Evolutionary conservation across 306 rosid genomes (phyloP).

Genomic region (Carpinus viminea): DNA sequence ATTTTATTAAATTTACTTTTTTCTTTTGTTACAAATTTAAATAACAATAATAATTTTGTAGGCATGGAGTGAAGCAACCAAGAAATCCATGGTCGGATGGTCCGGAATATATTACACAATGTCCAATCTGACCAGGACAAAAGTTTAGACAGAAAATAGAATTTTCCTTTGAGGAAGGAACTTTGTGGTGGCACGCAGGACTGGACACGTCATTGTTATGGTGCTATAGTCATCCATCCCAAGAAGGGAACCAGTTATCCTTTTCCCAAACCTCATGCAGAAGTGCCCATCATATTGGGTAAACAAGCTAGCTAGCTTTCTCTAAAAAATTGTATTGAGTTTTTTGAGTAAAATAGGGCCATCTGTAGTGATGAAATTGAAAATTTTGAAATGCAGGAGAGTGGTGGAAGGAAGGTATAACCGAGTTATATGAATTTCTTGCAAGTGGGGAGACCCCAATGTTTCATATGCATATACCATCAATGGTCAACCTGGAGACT

Average conservation of each 20-base stretch:
- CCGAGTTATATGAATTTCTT: slow-evolving; percentile 23
- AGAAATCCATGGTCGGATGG: slow-evolving; percentile 74
- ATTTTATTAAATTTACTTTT: no score
- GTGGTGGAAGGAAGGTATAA: slow-evolving; percentile 58
- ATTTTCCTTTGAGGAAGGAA: slow-evolving; percentile 54
- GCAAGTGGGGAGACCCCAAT: slow-evolving; percentile 37
- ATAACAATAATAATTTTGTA: neutral
- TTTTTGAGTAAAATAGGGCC: no score
- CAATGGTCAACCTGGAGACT: slow-evolving; percentile 72
- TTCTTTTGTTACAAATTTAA: neutral
- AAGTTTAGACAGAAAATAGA: slow-evolving; percentile 42
- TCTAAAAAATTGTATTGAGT: neutral
- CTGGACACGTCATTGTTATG: slow-evolving; percentile 55
- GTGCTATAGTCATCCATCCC: slow-evolving; percentile 53
- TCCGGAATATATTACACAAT: slow-evolving; percentile 55
- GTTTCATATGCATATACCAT: slow-evolving; percentile 59
- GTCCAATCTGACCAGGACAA: slow-evolving; percentile 47
- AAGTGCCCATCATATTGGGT: slow-evolving; percentile 57
- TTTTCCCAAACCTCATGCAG: slow-evolving; percentile 49
- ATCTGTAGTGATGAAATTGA: neutral
- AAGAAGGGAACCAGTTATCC: slow-evolving; percentile 43
- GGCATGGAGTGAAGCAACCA: slow-evolving; percentile 65
- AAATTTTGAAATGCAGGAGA: slow-evolving; percentile 22
- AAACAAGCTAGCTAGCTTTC: neutral
- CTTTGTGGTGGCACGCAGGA: slow-evolving; percentile 76